Evolutionary conservation across 2,329 filamentous ascomycete species (phyloP), one percentile per base, ranked within the genome.

Genomic region (Sclerotiophoma versabilis): DNA sequence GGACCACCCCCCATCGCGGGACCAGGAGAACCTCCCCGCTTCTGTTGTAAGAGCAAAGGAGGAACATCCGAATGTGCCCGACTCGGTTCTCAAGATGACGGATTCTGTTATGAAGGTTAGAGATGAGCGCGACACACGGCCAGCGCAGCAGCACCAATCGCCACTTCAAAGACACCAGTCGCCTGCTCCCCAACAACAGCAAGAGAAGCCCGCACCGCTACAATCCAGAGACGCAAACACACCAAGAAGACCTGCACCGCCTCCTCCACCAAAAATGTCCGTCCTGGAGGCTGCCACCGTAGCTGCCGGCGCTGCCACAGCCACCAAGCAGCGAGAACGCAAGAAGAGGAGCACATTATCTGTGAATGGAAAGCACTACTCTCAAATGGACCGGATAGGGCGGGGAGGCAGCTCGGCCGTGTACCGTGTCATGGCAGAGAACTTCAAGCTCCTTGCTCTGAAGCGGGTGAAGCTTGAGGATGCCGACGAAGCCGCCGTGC

Each of bases 361-460:
- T 39, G 87, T 99, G 57, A 99, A 99, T 70, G 91, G 92, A 57
- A 96, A 96, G 71, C 85, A 87, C 29, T 99, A 96, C 71, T 95
- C 92, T 19, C 85, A 93, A 39, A 84, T 98, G 58, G 93, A 96
- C 72, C 91, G 90, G 63, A 88, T 99, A 62, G 95, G 95, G 9
- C 88, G 93, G 53, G 95, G 95, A 58, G 95, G 95, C 26, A 97
- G 92, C 64, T 93, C 90, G 43, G 93, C 96, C 69, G 95, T 99
- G 1, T 99, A 96, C 75, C 88, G 92, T 38, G 95, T 99, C 27
- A 96, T 96, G 81, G 93, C 95, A 0, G 95, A 99, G 74, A 98
- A 97, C 70, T 93, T 92, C 69, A 96, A 93, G 73, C 91, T 96
- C 76, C 93, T 96, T 75, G 95, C 95, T 0, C 78, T 99, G 62